Percentiles rank a stretch among this genome's conserved stretches.
Evolutionary conservation across 495 filamentous ascomycete genomes (phyloP).

Genomic region (Neurospora intermedia): DNA sequence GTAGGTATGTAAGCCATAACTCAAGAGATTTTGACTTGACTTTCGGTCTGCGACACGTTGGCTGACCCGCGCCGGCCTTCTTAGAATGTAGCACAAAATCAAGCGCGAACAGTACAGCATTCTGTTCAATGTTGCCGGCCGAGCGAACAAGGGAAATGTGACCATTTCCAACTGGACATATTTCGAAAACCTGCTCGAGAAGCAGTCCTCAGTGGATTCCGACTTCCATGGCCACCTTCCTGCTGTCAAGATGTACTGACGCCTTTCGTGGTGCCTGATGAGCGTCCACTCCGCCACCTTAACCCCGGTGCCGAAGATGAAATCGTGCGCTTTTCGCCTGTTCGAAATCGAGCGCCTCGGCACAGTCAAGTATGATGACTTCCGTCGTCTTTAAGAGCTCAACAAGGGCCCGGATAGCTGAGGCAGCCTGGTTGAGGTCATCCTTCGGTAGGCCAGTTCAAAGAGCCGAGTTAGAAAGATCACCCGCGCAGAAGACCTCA

Average conservation of each 20-base stretch:
- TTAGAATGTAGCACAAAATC: slow-evolving; percentile 74
- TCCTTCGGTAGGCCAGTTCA: slow-evolving; percentile 71
- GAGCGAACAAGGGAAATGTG: slow-evolving; percentile 56
- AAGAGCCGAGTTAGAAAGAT: slow-evolving; percentile 88
- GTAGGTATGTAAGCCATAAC: slow-evolving; percentile 53
- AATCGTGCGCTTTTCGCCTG: slow-evolving; percentile 90
- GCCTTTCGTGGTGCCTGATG: slow-evolving; percentile 60
- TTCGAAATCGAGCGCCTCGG: slow-evolving; percentile 80
- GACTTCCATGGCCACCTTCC: slow-evolving; percentile 56
- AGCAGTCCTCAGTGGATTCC: slow-evolving; percentile 60
- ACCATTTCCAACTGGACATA: slow-evolving; percentile 77
- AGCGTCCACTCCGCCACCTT: slow-evolving; percentile 62
- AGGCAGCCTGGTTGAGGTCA: slow-evolving; percentile 53
- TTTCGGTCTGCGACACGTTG: slow-evolving; percentile 11
- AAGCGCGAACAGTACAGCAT: slow-evolving; percentile 87
- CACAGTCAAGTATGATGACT: slow-evolving; percentile 74
- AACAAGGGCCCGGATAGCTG: slow-evolving; percentile 63
- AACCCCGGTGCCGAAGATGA: slow-evolving; percentile 94
- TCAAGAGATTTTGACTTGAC: not conserved
- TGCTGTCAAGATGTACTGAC: slow-evolving; percentile 54
- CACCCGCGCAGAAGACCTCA: slow-evolving; percentile 84
- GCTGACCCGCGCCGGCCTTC: slow-evolving; percentile 9
- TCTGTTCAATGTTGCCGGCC: slow-evolving; percentile 82
- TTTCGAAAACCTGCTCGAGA: slow-evolving; percentile 86
- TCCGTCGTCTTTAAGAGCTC: slow-evolving; percentile 66